Conservation (phyloP, 2,329 filamentous ascomycete genomes). For the Beauveria scarabaeidicola region DNA sequence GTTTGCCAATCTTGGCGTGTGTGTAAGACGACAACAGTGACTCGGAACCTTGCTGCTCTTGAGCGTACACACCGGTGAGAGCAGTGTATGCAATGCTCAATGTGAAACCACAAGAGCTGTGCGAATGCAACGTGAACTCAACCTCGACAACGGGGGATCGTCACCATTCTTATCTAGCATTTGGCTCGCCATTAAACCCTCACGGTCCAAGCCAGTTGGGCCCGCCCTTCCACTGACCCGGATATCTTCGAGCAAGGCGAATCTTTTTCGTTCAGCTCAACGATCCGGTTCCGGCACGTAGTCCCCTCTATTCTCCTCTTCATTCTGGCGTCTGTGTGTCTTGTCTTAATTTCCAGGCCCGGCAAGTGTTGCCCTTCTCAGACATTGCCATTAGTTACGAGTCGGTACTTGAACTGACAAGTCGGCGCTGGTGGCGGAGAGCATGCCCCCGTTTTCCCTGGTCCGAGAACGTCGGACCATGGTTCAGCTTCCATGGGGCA, state of each 20-base stretch:
- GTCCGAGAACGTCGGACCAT: conserved; percentile 1
- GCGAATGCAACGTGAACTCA: not conserved
- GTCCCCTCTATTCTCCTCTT: too few relatives aligned
- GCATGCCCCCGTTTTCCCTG: not conserved
- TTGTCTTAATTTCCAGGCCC: too few relatives aligned
- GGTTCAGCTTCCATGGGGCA: not conserved
- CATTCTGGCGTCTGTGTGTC: too few relatives aligned
- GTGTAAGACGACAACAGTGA: not conserved
- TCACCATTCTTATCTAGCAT: not conserved
- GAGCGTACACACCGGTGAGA: not conserved
- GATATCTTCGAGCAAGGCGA: not conserved
- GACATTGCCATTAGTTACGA: too few relatives aligned
- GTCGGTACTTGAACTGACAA: not conserved
- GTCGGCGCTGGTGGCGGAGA: not conserved
- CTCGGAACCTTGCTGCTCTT: not conserved
- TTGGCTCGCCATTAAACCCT: not conserved
- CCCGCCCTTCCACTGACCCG: too few relatives aligned
- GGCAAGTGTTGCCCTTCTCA: too few relatives aligned
- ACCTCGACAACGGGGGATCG: not conserved
- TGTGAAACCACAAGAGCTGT: not conserved
- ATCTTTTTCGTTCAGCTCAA: not conserved
- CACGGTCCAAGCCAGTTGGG: not conserved
- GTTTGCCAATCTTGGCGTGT: not conserved
- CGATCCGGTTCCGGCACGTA: too few relatives aligned
- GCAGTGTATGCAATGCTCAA: not conserved